Evolutionary conservation across 2,329 filamentous ascomycete species (phyloP), one percentile per base, ranked within the genome.

Genomic region (Fusarium continuum): DNA sequence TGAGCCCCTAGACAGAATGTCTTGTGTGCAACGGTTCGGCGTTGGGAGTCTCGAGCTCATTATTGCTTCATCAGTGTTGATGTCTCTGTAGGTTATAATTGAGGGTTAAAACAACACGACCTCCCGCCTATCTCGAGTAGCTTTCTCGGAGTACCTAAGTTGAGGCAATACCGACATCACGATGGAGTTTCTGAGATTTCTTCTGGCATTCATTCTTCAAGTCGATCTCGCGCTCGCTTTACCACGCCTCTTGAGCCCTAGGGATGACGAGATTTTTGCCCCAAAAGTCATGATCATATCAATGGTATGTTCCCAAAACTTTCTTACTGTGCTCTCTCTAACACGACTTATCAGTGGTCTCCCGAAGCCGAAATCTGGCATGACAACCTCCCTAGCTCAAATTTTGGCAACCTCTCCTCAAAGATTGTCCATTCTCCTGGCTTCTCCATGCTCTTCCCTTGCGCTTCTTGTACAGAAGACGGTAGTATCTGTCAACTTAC

Each of bases 401-500:
- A 76, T 1, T 74, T 85, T 55, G 88, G 79, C 62, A 77, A 88
- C 69, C 77, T 91, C 16, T 75, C 84, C 0, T 83, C 82, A 1
- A 76, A 80, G 32, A 86, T 86, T 61, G 78, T 90, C 66, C 81
- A 84, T 4, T 73, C 87, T 1, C 83, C 86, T 0, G 88, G 88
- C 2, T 78, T 90, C 10, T 90, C 87, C 1, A 86, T 88, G 69
- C 74, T 89, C 3, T 91, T 84, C 70, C 88, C 88, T 0, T 76
- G 84, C 16, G 82, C 87, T 1, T 85, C 88, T 73, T 93, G 90
- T 74, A 88, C 85, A 0, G 75, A 77, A 10, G 76, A 87, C 65
- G 79, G 83, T 25, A 79, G 82, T 4, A 77, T 93, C 41, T 93
- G 91, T 75, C 89, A 92, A 70, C 68, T 91, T 39, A 86, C 86